phyloP scores from a whole-genome alignment of 495 filamentous ascomycete genomes.

The Penicillium soppii region DNA sequence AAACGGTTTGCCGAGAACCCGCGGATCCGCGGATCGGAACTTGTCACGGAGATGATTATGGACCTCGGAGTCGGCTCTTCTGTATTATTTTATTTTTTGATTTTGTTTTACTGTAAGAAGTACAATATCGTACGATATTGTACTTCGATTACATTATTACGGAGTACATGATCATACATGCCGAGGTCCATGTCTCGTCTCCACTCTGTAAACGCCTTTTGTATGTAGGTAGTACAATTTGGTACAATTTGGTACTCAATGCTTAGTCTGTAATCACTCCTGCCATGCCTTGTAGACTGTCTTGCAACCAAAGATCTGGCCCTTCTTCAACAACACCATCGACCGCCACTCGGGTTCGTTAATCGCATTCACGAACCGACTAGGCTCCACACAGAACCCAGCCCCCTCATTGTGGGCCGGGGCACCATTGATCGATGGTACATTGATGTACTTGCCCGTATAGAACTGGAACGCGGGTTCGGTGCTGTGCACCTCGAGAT shows the following conservation, averaged over 20 bases:
- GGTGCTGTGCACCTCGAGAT: conserved; percentile 82
- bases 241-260: neutral
- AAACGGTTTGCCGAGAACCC: conserved; percentile 4
- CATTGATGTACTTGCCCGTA: conserved; percentile 79
- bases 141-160: too few species aligned
- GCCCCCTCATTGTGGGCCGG: conserved; percentile 62
- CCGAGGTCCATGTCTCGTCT: neutral
- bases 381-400: conserved; percentile 89
- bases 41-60: conserved; percentile 3
- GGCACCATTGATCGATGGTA: conserved; percentile 65
- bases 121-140: too few species aligned
- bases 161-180: too few species aligned
- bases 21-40: neutral
- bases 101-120: neutral
- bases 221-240: neutral
- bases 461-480: conserved; percentile 98
- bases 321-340: conserved; percentile 76
- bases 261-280: conserved; percentile 26
- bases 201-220: neutral
- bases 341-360: conserved; percentile 76
- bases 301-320: conserved; percentile 72
- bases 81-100: neutral
- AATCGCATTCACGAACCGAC: conserved; percentile 83
- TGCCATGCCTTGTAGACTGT: conserved; percentile 83
- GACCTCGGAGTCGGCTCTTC: neutral